Evolutionary conservation across 140 eudicot genomes (phyloP).

Genomic region (Erigeron philadelphicus): DNA sequence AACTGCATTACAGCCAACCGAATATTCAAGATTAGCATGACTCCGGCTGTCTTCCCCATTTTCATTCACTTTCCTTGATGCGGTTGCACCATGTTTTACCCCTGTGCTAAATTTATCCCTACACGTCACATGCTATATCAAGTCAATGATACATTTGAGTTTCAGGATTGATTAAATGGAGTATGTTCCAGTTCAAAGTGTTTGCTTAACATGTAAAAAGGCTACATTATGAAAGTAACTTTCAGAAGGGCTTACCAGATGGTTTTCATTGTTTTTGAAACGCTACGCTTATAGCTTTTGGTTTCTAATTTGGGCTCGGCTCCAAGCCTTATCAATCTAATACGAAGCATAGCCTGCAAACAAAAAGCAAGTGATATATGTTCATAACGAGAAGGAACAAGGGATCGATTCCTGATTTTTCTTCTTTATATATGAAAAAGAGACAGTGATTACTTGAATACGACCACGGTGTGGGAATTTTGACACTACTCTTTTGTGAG

Average conservation of each 20-base stretch:
- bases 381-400: not conserved
- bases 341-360: constrained; percentile 56
- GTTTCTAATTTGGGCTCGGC: constrained; percentile 25
- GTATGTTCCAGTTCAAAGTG: constrained; percentile 6
- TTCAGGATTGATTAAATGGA: not conserved
- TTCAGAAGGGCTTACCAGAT: constrained; percentile 25
- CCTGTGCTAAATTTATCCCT: constrained; percentile 48
- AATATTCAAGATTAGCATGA: constrained; percentile 4
- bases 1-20: constrained; percentile 14
- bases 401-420: not conserved
- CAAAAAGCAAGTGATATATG: not conserved
- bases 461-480: constrained; percentile 56
- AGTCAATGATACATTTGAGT: not conserved
- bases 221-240: not conserved
- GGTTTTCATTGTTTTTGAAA: constrained; percentile 25
- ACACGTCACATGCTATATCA: constrained; percentile 9
- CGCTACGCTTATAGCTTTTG: constrained; percentile 18
- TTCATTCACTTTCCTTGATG: constrained; percentile 23
- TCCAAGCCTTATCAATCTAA: constrained; percentile 36
- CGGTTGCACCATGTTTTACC: constrained; percentile 25
- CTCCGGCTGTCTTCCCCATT: constrained; percentile 16
- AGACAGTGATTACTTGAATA: constrained; percentile 42
- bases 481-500: constrained; percentile 43
- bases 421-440: not conserved
- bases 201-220: not conserved